Conservation (phyloP, 202 grass and related monocot genomes). For the Cymbopogon flexuosus region DNA sequence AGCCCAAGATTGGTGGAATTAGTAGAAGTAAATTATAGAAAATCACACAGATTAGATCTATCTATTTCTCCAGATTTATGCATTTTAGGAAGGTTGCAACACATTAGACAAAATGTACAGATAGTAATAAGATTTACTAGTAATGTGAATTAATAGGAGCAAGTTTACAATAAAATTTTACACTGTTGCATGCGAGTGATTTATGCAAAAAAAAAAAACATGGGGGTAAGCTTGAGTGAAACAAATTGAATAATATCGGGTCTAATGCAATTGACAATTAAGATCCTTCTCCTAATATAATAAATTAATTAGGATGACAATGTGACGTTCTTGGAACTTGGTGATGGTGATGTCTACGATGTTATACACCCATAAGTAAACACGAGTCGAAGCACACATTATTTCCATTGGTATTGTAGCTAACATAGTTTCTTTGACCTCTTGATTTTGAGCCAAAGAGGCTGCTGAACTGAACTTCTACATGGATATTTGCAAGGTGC, state of each 20-base stretch:
- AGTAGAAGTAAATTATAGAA: background rate
- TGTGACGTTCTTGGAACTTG: background rate
- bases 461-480: background rate
- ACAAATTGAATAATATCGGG: background rate
- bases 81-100: background rate
- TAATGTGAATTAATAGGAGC: background rate
- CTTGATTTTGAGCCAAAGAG: background rate
- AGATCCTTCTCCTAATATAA: background rate
- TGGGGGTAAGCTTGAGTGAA: background rate
- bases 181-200: background rate
- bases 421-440: background rate
- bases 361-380: constrained; percentile 2
- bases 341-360: background rate
- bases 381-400: background rate
- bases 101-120: background rate
- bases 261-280: background rate
- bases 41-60: background rate
- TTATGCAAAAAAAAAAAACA: background rate
- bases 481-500: background rate
- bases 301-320: background rate
- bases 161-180: background rate
- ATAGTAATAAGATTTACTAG: background rate
- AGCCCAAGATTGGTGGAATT: background rate
- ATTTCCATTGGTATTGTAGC: background rate
- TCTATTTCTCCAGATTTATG: background rate